Base-by-base conservation (phyloP, 2,329 filamentous ascomycete species). In the Colletotrichum sp. region DNA sequence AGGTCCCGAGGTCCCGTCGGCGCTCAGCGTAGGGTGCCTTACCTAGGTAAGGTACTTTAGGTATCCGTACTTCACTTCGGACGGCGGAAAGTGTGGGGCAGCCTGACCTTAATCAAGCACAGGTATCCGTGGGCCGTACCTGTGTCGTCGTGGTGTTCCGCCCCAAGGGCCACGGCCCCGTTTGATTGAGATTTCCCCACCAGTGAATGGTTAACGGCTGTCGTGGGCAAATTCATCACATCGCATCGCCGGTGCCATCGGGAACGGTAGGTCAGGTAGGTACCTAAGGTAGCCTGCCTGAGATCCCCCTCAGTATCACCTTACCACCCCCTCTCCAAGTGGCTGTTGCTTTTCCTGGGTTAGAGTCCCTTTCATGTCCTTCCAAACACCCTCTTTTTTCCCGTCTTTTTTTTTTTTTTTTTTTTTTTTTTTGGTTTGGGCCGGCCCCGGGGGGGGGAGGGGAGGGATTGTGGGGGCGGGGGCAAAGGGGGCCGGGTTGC, bases 171-270 rank as follows among this genome's bases (percentile, higher is more conserved):
- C 24, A 24, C 22, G 39, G 68, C 69, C 63, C 73, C 73, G 55
- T 69, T 63, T 26, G 39, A 75, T 64, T 75, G 69, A 44, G 55
- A 68, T 75, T 74, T 75, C 73, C 73, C 73, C 73, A 75, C 73
- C 73, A 75, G 69, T 75, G 55, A 72, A 16, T 72, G 73, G 69
- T 59, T 63, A 69, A 75, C 68, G 72, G 52, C 52, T 67, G 72
- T 72, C 68, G 39, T 28, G 71, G 72, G 60, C 26, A 52, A 52
- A 18, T 52, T 52, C 62, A 64, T 64, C 34, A 64, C 60, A 64
- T 26, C 22, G 30, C 59, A 62, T 62, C 59, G 59, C 18, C 59
- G 12, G 16, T 62, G 44, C 44, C 44, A 52, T 52, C n/a, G 44
- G 44, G n/a, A 22, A 48, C n/a, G 44, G 44, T 22, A 52, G 36